phyloP scores from a whole-genome alignment of 2,329 filamentous ascomycete species.

The Chaetoscypha palmicola region DNA sequence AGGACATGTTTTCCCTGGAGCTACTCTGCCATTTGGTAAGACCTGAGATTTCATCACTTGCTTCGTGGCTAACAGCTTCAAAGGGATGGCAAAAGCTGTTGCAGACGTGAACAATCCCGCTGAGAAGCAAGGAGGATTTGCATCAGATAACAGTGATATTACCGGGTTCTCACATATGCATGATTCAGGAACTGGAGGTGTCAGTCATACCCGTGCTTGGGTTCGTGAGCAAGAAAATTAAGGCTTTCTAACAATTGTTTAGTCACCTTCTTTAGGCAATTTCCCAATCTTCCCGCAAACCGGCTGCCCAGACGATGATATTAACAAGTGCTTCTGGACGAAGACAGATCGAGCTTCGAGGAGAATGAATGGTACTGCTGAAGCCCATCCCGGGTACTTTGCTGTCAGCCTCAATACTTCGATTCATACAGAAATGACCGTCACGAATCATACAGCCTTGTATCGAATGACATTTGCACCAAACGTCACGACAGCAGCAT shows the following conservation, averaged over 20 bases:
- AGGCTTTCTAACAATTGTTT: background rate
- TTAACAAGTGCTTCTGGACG: slow-evolving; percentile 56
- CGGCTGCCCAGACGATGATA: slow-evolving; percentile 51
- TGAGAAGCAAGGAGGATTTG: slow-evolving; percentile 51
- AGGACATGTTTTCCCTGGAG: slow-evolving; percentile 49
- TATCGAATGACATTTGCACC: slow-evolving; percentile 58
- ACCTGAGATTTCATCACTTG: no score
- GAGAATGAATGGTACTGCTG: slow-evolving; percentile 40
- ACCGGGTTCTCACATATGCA: slow-evolving; percentile 34
- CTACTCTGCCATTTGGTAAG: slow-evolving; percentile 44
- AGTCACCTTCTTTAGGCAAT: slow-evolving; percentile 58
- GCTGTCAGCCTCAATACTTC: slow-evolving; percentile 50
- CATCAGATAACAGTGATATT: slow-evolving; percentile 37
- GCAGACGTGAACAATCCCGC: slow-evolving; percentile 43
- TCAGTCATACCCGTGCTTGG: slow-evolving; percentile 1
- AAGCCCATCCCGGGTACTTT: slow-evolving; percentile 59
- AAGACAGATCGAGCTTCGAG: slow-evolving; percentile 39
- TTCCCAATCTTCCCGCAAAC: slow-evolving; percentile 66
- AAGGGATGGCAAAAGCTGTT: slow-evolving; percentile 40
- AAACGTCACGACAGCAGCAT: slow-evolving; percentile 30
- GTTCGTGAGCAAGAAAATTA: background rate
- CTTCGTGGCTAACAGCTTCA: no score
- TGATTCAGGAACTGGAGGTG: slow-evolving; percentile 40
- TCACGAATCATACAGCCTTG: slow-evolving; percentile 56
- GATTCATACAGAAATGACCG: slow-evolving; percentile 59